phyloP scores from a whole-genome alignment of 129 eudicot species.

The Glebionis coronaria region DNA sequence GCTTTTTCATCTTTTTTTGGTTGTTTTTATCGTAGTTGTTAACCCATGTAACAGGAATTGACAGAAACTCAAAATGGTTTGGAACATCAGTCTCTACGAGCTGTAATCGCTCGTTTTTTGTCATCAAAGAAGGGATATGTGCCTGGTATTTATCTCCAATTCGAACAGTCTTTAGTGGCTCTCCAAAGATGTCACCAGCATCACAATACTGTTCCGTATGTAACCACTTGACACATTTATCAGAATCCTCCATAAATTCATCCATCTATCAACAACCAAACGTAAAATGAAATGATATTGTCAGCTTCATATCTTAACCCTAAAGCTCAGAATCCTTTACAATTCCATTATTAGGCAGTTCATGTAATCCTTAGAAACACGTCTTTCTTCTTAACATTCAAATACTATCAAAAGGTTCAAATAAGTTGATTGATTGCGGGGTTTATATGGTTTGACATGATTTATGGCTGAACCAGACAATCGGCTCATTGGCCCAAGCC shows the following conservation, averaged over 20 bases:
- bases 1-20: background rate
- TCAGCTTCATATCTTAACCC: too few relatives aligned
- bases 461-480: too few relatives aligned
- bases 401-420: too few relatives aligned
- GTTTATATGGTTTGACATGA: too few relatives aligned
- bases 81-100: background rate
- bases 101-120: constrained; percentile 15
- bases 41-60: constrained; percentile 40
- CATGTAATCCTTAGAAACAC: too few relatives aligned
- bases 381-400: too few relatives aligned
- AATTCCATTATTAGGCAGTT: too few relatives aligned
- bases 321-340: too few relatives aligned
- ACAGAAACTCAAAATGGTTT: constrained; percentile 13
- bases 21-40: constrained; percentile 9
- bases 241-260: constrained; percentile 15
- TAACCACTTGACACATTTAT: constrained; percentile 16
- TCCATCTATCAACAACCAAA: constrained; percentile 15
- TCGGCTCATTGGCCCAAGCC: too few relatives aligned
- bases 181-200: constrained; percentile 23
- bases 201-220: constrained; percentile 18
- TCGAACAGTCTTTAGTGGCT: constrained; percentile 16
- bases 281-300: too few relatives aligned
- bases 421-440: too few relatives aligned
- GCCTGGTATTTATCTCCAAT: too few relatives aligned
- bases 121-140: constrained; percentile 32